Conservation (phyloP, 345 rosid species). For the Combretum micranthum region DNA sequence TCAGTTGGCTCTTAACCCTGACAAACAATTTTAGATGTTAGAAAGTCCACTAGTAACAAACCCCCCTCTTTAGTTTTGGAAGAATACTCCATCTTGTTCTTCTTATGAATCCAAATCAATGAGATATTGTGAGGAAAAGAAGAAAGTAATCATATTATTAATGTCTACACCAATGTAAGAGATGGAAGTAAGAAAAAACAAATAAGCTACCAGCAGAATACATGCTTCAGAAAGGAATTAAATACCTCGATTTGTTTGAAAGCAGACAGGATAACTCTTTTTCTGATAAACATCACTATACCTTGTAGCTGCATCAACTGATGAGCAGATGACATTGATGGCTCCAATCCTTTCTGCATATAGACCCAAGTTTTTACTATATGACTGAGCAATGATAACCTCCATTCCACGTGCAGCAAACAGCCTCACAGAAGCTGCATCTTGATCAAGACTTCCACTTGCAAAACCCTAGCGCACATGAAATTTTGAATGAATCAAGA, state of each 20-base stretch:
- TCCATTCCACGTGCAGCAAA: slow-evolving; percentile 84
- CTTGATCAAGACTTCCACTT: slow-evolving; percentile 93
- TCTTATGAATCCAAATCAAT: too few species aligned
- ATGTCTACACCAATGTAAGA: too few species aligned
- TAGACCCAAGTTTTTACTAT: slow-evolving; percentile 90
- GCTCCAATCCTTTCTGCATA: slow-evolving; percentile 95
- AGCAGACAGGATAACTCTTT: too few species aligned
- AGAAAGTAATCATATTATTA: too few species aligned
- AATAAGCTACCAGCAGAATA: too few species aligned
- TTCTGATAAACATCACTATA: slow-evolving; percentile 9
- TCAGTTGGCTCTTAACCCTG: slow-evolving; percentile 98
- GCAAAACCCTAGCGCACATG: slow-evolving; percentile 73
- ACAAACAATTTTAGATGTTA: neutral
- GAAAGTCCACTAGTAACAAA: too few species aligned
- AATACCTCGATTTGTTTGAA: too few species aligned
- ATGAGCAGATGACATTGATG: slow-evolving; percentile 76
- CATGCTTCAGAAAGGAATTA: too few species aligned
- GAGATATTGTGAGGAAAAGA: too few species aligned
- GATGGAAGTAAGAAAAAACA: too few species aligned
- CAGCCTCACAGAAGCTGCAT: slow-evolving; percentile 85
- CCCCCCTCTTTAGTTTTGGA: too few species aligned
- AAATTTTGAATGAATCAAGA: neutral
- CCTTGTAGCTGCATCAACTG: slow-evolving; percentile 85
- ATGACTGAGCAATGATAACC: slow-evolving; percentile 89
- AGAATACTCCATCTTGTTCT: too few species aligned